Evolutionary conservation across 1,284 basidiomycete species (phyloP).

Genomic region (Blastosporella zonata): DNA sequence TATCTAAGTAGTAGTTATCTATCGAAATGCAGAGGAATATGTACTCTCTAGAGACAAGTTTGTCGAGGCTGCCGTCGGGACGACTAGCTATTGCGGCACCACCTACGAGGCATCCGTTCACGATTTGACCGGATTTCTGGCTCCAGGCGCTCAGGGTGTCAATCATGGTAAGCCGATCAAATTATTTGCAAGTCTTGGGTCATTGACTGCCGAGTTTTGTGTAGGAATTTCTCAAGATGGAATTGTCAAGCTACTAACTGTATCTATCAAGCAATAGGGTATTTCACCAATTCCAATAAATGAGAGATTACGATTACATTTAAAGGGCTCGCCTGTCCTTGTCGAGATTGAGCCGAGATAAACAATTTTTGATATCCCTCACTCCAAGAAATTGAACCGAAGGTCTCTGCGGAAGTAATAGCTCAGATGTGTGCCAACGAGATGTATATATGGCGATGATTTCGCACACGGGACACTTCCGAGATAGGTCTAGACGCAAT

Average conservation of each 20-base stretch:
- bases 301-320: too few species aligned
- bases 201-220: not conserved
- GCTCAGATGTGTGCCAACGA: too few species aligned
- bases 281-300: not conserved
- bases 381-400: too few species aligned
- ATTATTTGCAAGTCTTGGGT: not conserved
- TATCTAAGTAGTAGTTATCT: too few species aligned
- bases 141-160: slow-evolving; percentile 13
- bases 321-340: too few species aligned
- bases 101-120: slow-evolving; percentile 14
- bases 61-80: slow-evolving; percentile 15
- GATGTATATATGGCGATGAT: too few species aligned
- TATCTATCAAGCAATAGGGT: slow-evolving; percentile 6
- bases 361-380: too few species aligned
- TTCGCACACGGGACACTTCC: too few species aligned
- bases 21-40: not conserved
- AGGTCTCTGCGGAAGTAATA: too few species aligned
- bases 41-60: slow-evolving; percentile 11
- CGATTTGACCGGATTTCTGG: slow-evolving; percentile 12
- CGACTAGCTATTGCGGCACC: slow-evolving; percentile 8
- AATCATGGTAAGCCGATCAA: slow-evolving; percentile 15
- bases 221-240: slow-evolving; percentile 17
- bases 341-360: too few species aligned
- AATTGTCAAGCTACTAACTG: slow-evolving; percentile 15
- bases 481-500: too few species aligned